Evolutionary conservation across 257 asterid species (phyloP).

Genomic region (Ligustrum vulgare): DNA sequence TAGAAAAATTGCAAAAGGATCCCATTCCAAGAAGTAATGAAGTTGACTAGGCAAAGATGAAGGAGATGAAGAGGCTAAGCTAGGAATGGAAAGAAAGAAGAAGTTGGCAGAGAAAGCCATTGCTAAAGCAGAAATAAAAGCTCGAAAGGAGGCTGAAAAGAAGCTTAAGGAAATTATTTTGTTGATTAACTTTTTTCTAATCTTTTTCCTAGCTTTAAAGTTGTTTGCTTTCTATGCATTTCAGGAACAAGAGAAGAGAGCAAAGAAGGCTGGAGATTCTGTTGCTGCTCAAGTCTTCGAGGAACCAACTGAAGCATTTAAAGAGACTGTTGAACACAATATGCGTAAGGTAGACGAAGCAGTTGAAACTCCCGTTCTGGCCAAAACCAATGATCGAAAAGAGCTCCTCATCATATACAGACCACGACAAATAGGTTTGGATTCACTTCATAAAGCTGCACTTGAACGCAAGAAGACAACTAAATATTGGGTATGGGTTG

Average conservation of each 20-base stretch:
- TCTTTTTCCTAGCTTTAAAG: no score
- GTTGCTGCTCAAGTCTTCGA: constrained; percentile 38
- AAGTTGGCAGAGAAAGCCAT: constrained; percentile 80
- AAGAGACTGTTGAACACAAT: constrained; percentile 53
- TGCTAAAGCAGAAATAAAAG: constrained; percentile 47
- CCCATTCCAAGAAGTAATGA: no score
- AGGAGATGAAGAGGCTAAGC: constrained; percentile 63
- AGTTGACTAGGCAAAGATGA: constrained; percentile 61
- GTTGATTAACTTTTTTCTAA: no score
- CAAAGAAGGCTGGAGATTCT: constrained; percentile 56
- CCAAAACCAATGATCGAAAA: constrained; percentile 50
- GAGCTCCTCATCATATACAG: constrained; percentile 45
- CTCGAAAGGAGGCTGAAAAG: no score
- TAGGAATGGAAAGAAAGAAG: constrained; percentile 80
- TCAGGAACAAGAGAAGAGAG: constrained; percentile 11
- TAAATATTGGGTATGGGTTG: constrained; percentile 72
- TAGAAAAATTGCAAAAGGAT: no score
- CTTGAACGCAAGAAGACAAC: constrained; percentile 76
- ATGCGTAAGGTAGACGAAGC: constrained; percentile 51
- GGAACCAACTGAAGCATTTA: constrained; percentile 51
- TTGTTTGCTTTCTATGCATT: no score
- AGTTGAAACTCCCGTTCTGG: constrained; percentile 39
- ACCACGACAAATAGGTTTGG: constrained; percentile 50
- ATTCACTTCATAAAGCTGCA: constrained; percentile 61
- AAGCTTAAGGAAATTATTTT: no score